Evolutionary conservation across 208 protist genomes (phyloP).

Genomic region (Acanthamoeba triangularis): DNA sequence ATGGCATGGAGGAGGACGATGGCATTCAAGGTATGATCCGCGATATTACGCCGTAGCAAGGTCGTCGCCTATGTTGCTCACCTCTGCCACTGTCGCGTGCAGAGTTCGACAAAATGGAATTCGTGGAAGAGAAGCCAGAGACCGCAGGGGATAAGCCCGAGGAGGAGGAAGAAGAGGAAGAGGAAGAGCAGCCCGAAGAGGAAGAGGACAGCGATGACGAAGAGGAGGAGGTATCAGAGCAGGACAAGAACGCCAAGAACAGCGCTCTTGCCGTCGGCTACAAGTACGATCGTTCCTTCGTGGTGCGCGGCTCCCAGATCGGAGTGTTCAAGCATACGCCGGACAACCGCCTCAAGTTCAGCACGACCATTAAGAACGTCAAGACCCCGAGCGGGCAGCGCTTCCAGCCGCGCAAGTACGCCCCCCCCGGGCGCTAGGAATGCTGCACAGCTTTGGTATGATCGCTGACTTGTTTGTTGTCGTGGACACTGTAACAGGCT

Average conservation of each 20-base stretch:
- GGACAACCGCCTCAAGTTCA: conserved; percentile 82
- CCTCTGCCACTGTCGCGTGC: background rate
- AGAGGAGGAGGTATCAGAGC: background rate
- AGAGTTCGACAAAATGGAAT: conserved; percentile 63
- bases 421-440: background rate
- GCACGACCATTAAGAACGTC: conserved; percentile 83
- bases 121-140: conserved; percentile 46
- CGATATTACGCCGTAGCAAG: too few relatives aligned
- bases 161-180: conserved; percentile 70
- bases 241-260: conserved; percentile 60
- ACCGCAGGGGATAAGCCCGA: background rate
- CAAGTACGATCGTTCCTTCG: conserved; percentile 83
- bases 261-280: conserved; percentile 76
- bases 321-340: conserved; percentile 86
- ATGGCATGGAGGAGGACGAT: conserved; percentile 40
- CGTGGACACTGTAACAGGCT: conserved; percentile 45
- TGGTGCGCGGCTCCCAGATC: conserved; percentile 83
- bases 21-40: conserved; percentile 20
- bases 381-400: conserved; percentile 75
- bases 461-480: background rate
- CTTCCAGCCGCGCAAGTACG: conserved; percentile 84
- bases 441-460: background rate
- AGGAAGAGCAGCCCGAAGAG: conserved; percentile 58
- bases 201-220: conserved; percentile 6
- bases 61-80: background rate